A percentile compares a stretch with the other conserved stretches of the same genome.
These are phyloP conservation scores for Lagenaria siceraria DNA, from an alignment of 306 rosid genomes.

Conservation along the genomic window DNA sequence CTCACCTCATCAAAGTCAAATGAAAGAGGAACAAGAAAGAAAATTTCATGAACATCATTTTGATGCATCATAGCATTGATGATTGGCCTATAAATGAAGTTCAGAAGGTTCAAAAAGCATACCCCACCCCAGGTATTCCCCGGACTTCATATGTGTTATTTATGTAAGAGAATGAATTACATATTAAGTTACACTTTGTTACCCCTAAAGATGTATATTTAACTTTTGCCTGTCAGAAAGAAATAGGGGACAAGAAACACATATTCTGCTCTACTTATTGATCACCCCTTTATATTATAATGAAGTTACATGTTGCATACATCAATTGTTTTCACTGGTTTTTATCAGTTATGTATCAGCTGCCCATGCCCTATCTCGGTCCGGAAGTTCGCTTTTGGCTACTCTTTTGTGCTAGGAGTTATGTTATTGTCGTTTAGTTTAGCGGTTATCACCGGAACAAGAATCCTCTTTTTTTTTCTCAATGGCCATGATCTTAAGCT, in stretches of 20 bases:
- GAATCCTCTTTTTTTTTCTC: background rate
- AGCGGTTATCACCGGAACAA: too few relatives aligned
- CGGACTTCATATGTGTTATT: background rate
- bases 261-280: background rate
- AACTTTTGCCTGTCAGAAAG: background rate
- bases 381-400: too few relatives aligned
- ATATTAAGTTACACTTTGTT: background rate
- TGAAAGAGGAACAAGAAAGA: background rate
- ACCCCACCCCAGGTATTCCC: background rate
- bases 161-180: background rate
- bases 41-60: background rate
- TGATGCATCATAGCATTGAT: background rate
- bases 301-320: too few relatives aligned
- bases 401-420: too few relatives aligned
- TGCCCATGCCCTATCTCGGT: too few relatives aligned
- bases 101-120: background rate
- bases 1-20: conserved; percentile 54
- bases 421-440: too few relatives aligned
- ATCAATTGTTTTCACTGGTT: background rate
- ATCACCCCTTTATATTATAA: background rate
- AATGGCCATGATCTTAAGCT: background rate
- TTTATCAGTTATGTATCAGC: background rate
- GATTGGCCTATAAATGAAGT: background rate
- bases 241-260: background rate
- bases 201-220: background rate